Base-by-base conservation (phyloP, 179 eudicot genomes). In the Spergularia azorica region DNA sequence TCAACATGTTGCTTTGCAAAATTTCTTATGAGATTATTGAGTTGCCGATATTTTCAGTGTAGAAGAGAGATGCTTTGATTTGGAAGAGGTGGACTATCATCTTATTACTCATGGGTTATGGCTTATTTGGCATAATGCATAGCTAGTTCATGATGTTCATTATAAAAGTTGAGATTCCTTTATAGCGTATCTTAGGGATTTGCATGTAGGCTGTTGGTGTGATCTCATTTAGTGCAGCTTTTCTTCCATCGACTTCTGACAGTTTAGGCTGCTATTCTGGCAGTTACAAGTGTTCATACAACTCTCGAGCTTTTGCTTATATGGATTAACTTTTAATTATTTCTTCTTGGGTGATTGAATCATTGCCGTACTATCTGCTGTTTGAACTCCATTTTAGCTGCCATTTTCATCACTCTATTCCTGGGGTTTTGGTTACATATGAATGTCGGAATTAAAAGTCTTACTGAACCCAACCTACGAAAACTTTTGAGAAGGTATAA, bases 401-500 rank as follows among this genome's bases (percentile, higher is more conserved):
- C 64, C 43, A 5, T 5, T 26, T 0, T 41, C 54, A 67, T 38
- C 68, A 36, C 68, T 14, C 20, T 50, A 15, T 14, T 14, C 18
- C 69, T 48, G 5, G 51, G 26, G 4, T 65, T 65, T 63, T 5
- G 46, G 36, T 63, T 63, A 63, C 18, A 12, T 16, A 18, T 18
- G 9, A 61, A 61, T 61, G 12, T 18, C 39, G 50, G 32, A 26
- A 5, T 4, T 64, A 36, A 2, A 64, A 64, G 50, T 64, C 7
- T 64, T 64, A 6, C 50, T 64, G 68, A 48, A 76, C 17, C 78
- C 38, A 50, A 48, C 71, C 38, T 12, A 2, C 32, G 62, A 13
- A 11, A 70, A 46, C 20, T 68, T 69, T 36, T 57, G 56, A 59
- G 56, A 67, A 20, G 72, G 70, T 48, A 21, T 15, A 56, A 39